Evolutionary conservation across 768 basidiomycete genomes (phyloP), one percentile per base, ranked within the genome.

Genomic region (Sporobolomyces roseus): DNA sequence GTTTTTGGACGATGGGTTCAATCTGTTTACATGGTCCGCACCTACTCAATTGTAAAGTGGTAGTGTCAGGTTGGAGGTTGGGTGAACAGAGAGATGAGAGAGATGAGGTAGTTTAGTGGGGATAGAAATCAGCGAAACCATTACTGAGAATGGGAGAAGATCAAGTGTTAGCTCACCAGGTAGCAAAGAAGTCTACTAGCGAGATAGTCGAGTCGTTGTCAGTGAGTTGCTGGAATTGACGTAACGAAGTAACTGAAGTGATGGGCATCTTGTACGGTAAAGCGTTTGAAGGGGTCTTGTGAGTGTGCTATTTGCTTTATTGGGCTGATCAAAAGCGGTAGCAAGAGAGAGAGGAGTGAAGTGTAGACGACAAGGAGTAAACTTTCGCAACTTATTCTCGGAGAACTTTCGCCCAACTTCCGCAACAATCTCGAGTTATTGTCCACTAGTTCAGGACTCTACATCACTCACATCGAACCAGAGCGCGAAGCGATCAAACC

Each of bases 21-120:
- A 74, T 72, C 1, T 61, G 66, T 60, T 70, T 72, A 66, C 74
- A 75, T 0, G 74, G 74, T 5, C 69, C 71, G 45, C 74, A 74
- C 74, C 68, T 58, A 36, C 50, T 33, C 35, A 5, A 3, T 29
- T 19, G 19, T n/a, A n/a, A n/a, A n/a, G n/a, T n/a, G n/a, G n/a
- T n/a, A 9, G 38, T 41, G 38, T 41, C 9, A 41, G 17, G 17
- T 41, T 9, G 38, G 38, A 41, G 38, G 38, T 41, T 9, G n/a
- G n/a, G n/a, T n/a, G n/a, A n/a, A n/a, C n/a, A n/a, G n/a, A n/a
- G n/a, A n/a, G n/a, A n/a, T n/a, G n/a, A n/a, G n/a, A n/a, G n/a
- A n/a, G n/a, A n/a, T n/a, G n/a, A n/a, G n/a, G n/a, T n/a, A 41
- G 38, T 41, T 41, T 41, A 41, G 38, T 41, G 38, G 38, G 38